Evolutionary conservation across 176 grass and related monocot genomes (phyloP), one percentile per base, ranked within the genome.

Genomic region (Lolium rigidum): DNA sequence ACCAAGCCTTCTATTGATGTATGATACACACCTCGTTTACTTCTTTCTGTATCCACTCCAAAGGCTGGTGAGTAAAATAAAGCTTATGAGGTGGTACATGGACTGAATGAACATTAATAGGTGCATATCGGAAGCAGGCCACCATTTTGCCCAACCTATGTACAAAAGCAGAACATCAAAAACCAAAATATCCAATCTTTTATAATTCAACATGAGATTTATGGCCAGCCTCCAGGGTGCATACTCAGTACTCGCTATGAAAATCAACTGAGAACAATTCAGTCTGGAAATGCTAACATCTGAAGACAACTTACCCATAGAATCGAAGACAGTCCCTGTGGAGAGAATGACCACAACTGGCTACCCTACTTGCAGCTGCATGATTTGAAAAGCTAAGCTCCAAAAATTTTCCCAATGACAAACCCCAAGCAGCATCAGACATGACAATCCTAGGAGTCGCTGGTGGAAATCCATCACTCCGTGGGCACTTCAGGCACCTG

Each of bases 391-490:
- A 99, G 75, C 94, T 96, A 84, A 99, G 94, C 79, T 99, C 97
- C 87, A 99, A 96, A 89, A 95, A 99, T 87, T 95, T 93, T 80
- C 97, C 97, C 83, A 99, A 93, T 83, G 97, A 99, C 66, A 99
- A 92, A 88, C 97, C 91, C 97, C 94, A 95, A 82, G 94, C 92
- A 87, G 94, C 97, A 85, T 94, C 90, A 80, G 94, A 99, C 90
- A 99, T 95, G 15, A 96, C 89, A 88, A 94, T 91, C 82, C 97
- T 91, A 67, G 84, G 90, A 88, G 90, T 96, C 84, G 97, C 87
- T 80, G 92, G 94, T 87, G 97, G 97, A 83, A 99, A 96, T 37
- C 97, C 92, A 70, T 94, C 89, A 86, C 89, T 88, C 64, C 88
- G 86, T 28, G 88, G 97, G 77, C 97, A 99, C 82, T 85, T 87